These are phyloP conservation scores for Zostera marina DNA, from an alignment of 116 monocot species.

Conservation along the genomic window DNA sequence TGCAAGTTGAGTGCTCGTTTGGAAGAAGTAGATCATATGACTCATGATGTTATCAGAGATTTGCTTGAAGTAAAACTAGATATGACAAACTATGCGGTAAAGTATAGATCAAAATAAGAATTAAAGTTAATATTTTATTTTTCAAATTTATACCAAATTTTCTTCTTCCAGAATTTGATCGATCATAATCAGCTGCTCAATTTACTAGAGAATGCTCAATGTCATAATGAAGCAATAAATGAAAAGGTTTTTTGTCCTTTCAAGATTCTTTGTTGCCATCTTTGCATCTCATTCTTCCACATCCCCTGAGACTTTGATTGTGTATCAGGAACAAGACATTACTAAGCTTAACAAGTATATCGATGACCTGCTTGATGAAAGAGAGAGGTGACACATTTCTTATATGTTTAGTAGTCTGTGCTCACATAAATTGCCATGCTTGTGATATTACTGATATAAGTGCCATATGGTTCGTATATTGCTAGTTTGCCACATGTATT, in stretches of 20 bases:
- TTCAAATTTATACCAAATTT: slow-evolving; percentile 6
- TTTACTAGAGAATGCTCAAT: slow-evolving; percentile 15
- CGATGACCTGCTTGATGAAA: slow-evolving; percentile 28
- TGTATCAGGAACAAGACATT: slow-evolving; percentile 45
- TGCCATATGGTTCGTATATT: no score
- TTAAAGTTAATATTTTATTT: not conserved
- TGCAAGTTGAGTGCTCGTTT: slow-evolving; percentile 52
- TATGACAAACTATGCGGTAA: slow-evolving; percentile 65
- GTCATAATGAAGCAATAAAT: slow-evolving; percentile 20
- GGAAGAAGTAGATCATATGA: slow-evolving; percentile 62
- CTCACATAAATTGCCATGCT: no score
- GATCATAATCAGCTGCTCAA: slow-evolving; percentile 33
- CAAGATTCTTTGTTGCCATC: not conserved
- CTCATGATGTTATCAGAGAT: slow-evolving; percentile 73
- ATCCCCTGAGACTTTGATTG: not conserved
- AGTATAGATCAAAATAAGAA: slow-evolving; percentile 7
- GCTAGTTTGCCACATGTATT: not conserved
- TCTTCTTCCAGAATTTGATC: slow-evolving; percentile 25
- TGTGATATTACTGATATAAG: no score
- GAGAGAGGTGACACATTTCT: slow-evolving; percentile 28
- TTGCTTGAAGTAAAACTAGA: slow-evolving; percentile 66
- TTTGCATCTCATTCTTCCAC: not conserved
- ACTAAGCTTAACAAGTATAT: slow-evolving; percentile 24
- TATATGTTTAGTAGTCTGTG: not conserved
- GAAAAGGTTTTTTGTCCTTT: slow-evolving; percentile 27